phyloP scores from a whole-genome alignment of 2,329 filamentous ascomycete genomes.

The Talaromyces rugulosus region DNA sequence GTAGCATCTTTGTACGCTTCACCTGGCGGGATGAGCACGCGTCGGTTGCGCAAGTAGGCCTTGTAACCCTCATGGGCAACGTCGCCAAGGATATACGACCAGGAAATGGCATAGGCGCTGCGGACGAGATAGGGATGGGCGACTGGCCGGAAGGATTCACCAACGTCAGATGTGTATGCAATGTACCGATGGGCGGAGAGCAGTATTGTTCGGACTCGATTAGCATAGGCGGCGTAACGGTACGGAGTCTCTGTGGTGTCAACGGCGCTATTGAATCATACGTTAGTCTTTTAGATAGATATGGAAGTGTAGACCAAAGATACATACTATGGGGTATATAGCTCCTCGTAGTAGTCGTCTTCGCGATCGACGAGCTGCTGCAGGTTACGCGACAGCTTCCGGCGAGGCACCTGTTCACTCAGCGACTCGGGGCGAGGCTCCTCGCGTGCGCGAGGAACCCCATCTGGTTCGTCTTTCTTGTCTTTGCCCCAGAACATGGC shows the following conservation, averaged over 20 bases:
- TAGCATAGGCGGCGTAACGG: conserved; percentile 90
- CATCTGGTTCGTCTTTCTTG: conserved; percentile 15
- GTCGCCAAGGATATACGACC: conserved; percentile 88
- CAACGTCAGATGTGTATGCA: conserved; percentile 93
- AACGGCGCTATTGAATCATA: conserved; percentile 50
- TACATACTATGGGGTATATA: conserved; percentile 74
- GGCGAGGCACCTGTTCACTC: conserved; percentile 42
- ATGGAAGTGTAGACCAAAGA: not conserved
- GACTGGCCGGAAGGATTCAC: conserved; percentile 90
- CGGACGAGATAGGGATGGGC: conserved; percentile 80
- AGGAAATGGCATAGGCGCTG: conserved; percentile 82
- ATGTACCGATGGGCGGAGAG: conserved; percentile 91
- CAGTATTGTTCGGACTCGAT: conserved; percentile 79
- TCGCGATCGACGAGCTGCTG: conserved; percentile 58
- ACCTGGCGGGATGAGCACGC: conserved; percentile 63
- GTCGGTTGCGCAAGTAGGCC: conserved; percentile 82
- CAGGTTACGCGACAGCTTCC: conserved; percentile 51
- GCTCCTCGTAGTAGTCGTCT: conserved; percentile 70
- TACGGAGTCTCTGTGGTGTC: conserved; percentile 81
- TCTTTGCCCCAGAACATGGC: conserved; percentile 31
- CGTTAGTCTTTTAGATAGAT: not conserved
- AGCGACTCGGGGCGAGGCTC: conserved; percentile 27
- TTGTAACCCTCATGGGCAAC: conserved; percentile 94
- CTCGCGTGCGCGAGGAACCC: conserved; percentile 14
- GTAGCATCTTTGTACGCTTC: conserved; percentile 43